Conservation (phyloP, 1,139 yeast genomes). For the Hemisphaericaspora subhashii region DNA sequence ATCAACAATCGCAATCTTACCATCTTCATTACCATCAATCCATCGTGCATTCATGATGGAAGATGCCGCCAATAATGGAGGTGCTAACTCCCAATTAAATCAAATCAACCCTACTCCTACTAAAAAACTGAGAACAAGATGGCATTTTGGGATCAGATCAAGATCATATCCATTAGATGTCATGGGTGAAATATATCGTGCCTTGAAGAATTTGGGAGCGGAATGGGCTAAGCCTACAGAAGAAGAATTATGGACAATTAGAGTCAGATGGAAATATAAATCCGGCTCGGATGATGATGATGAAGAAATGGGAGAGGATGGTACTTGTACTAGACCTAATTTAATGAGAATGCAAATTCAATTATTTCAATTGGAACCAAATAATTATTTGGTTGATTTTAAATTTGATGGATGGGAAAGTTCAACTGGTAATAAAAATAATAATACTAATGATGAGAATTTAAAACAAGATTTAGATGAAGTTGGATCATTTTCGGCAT, state of each 20-base stretch:
- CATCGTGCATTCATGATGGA: slow-evolving; percentile 93
- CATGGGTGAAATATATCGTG: slow-evolving; percentile 97
- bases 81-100: slow-evolving; percentile 59
- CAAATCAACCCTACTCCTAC: slow-evolving; percentile 73
- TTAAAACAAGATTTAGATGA: slow-evolving; percentile 58
- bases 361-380: slow-evolving; percentile 91
- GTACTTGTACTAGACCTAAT: slow-evolving; percentile 16
- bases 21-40: slow-evolving; percentile 90
- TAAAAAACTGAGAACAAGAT: slow-evolving; percentile 88
- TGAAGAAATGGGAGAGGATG: slow-evolving; percentile 21
- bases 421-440: slow-evolving; percentile 16
- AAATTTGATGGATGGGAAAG: slow-evolving; percentile 96
- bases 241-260: slow-evolving; percentile 93
- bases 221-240: slow-evolving; percentile 96
- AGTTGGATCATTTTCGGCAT: slow-evolving; percentile 84
- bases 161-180: slow-evolving; percentile 96
- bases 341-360: slow-evolving; percentile 97
- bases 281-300: slow-evolving; percentile 28
- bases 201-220: slow-evolving; percentile 89
- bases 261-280: slow-evolving; percentile 91
- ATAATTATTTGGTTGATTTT: slow-evolving; percentile 93
- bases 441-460: too few species aligned
- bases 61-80: slow-evolving; percentile 32
- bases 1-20: slow-evolving; percentile 84
- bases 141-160: slow-evolving; percentile 98